phyloP scores from a whole-genome alignment of 768 basidiomycete genomes.

The Xerocomellus chrysenteron region DNA sequence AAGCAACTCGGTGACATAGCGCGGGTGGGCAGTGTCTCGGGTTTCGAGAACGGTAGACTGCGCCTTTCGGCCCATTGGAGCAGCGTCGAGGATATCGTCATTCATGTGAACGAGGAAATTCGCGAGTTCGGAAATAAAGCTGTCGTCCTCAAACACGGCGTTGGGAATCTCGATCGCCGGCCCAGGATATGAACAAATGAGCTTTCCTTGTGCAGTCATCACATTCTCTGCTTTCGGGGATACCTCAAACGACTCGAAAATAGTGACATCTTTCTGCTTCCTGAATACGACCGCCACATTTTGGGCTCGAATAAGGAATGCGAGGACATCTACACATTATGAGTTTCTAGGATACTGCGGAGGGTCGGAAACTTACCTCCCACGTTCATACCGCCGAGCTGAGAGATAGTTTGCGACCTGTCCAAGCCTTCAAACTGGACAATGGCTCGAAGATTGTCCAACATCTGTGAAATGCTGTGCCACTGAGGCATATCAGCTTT shows the following conservation, averaged over 20 bases:
- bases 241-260: slow-evolving; percentile 49
- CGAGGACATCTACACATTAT: slow-evolving; percentile 34
- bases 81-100: slow-evolving; percentile 31
- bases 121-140: slow-evolving; percentile 37
- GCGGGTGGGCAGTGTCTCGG: slow-evolving; percentile 34
- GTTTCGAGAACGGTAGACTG: slow-evolving; percentile 6
- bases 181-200: slow-evolving; percentile 45
- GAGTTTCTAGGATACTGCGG: neutral
- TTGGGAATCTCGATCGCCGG: slow-evolving; percentile 41
- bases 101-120: slow-evolving; percentile 38
- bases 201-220: slow-evolving; percentile 39
- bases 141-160: slow-evolving; percentile 23
- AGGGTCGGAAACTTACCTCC: slow-evolving; percentile 7
- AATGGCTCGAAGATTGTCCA: slow-evolving; percentile 20
- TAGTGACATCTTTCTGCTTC: slow-evolving; percentile 21
- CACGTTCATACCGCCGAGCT: slow-evolving; percentile 7
- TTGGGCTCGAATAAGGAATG: slow-evolving; percentile 41
- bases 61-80: slow-evolving; percentile 4
- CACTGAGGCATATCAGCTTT: slow-evolving; percentile 22
- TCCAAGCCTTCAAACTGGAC: slow-evolving; percentile 2
- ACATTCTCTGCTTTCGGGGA: slow-evolving; percentile 39
- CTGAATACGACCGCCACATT: slow-evolving; percentile 47
- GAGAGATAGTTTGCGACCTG: slow-evolving; percentile 11
- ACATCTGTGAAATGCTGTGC: slow-evolving; percentile 31
- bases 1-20: slow-evolving; percentile 48